A percentile compares a stretch with the other conserved stretches of the same genome.
These are phyloP conservation scores for Annulohypoxylon stygium DNA, from an alignment of 495 filamentous ascomycete species.

Conservation along the genomic window DNA sequence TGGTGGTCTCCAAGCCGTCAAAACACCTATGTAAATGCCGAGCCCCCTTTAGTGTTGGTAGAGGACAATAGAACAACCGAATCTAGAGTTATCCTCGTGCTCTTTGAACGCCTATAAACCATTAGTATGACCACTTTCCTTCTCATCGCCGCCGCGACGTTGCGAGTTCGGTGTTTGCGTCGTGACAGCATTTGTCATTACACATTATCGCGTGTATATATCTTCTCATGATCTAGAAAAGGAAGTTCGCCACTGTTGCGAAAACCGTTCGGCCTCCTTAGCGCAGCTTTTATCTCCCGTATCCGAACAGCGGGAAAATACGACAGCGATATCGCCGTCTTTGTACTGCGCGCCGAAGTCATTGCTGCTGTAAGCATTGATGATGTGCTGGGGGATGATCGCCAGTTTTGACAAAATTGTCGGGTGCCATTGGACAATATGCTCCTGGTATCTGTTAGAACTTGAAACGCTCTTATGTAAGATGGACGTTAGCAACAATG, in stretches of 20 bases:
- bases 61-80: slow-evolving; percentile 39
- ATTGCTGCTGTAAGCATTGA: slow-evolving; percentile 77
- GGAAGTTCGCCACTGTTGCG: slow-evolving; percentile 61
- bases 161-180: slow-evolving; percentile 31
- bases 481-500: not conserved
- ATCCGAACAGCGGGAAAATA: slow-evolving; percentile 78
- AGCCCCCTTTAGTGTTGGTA: slow-evolving; percentile 38
- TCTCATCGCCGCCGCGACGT: slow-evolving; percentile 26
- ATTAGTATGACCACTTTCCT: slow-evolving; percentile 24
- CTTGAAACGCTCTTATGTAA: slow-evolving; percentile 23
- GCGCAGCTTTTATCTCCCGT: slow-evolving; percentile 72
- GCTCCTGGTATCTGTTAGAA: slow-evolving; percentile 71
- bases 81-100: slow-evolving; percentile 34
- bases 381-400: slow-evolving; percentile 81
- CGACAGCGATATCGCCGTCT: slow-evolving; percentile 89
- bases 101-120: slow-evolving; percentile 40
- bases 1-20: slow-evolving; percentile 43
- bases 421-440: slow-evolving; percentile 98
- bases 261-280: slow-evolving; percentile 67
- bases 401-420: slow-evolving; percentile 91
- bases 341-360: slow-evolving; percentile 68
- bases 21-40: slow-evolving; percentile 54
- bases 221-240: slow-evolving; percentile 49
- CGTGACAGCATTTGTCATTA: slow-evolving; percentile 26
- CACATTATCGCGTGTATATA: slow-evolving; percentile 33